Evolutionary conservation across 345 rosid genomes (phyloP), one percentile per base, ranked within the genome.

Genomic region (Gossypioides kirkii): DNA sequence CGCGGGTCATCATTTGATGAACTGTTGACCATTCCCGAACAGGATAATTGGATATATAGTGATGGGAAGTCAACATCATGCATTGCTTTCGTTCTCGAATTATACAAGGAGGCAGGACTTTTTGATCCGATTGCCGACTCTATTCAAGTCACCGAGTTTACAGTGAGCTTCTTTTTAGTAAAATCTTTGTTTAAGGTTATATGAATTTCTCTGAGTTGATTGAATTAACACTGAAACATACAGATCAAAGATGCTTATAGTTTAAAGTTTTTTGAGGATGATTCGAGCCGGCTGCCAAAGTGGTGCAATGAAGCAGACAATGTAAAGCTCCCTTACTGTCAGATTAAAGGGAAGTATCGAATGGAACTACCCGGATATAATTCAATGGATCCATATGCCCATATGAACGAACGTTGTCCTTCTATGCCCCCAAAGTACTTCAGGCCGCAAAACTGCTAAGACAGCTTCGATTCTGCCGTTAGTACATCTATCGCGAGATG

Each of bases 51-150:
- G 99, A 16, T 86, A 60, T 93, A 96, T 72, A 83, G 84, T 25
- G 99, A 96, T 70, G 99, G 99, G 79, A 91, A 87, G 83, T 96
- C 99, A 3, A 81, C 96, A 55, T 91, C 99, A 16, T 96, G 99
- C 74, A 80, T 96, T 38, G 98, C 98, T 53, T 96, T 93, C 56
- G 73, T 93, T 73, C 98, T 93, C 56, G 97, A 93, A 84, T 81
- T 96, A 86, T 96, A 93, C 82, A 96, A 96, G 85, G 99, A 82
- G 75, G 97, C 92, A 42, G 97, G 99, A 20, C 82, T 93, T 20
- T 96, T 96, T 72, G 84, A 81, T 80, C 97, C 91, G 61, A 76
- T 86, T 73, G 73, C 89, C 25, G 75, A 79, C 80, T 82, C 89
- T 62, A 74, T 96, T 61, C 97, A 96, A 87, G 98, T 93, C 77